phyloP scores from a whole-genome alignment of 2,329 filamentous ascomycete species.

The Calycina marina region DNA sequence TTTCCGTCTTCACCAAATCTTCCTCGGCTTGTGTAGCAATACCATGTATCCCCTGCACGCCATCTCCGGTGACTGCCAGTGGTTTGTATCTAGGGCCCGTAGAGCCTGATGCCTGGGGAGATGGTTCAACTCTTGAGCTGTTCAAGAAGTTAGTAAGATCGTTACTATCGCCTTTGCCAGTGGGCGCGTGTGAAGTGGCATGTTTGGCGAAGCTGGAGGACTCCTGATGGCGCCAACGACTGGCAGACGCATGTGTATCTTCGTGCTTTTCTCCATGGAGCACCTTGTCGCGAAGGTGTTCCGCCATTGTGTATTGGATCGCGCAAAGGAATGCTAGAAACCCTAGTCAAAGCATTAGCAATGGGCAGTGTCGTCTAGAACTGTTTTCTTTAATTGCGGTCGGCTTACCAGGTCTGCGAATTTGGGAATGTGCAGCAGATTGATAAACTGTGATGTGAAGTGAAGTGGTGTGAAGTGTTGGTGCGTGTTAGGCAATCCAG shows the following conservation, averaged over 20 bases:
- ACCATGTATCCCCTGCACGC: constrained; percentile 1
- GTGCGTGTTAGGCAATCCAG: too few relatives aligned
- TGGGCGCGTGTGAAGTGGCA: constrained; percentile 26
- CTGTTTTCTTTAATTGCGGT: too few relatives aligned
- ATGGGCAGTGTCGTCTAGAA: too few relatives aligned
- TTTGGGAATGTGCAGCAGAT: too few relatives aligned
- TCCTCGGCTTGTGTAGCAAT: constrained; percentile 3
- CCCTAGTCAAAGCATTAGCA: too few relatives aligned
- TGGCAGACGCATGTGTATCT: constrained; percentile 42
- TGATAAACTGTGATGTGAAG: too few relatives aligned
- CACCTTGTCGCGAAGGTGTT: constrained; percentile 14
- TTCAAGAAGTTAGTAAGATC: constrained; percentile 44
- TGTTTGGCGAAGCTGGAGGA: constrained; percentile 35
- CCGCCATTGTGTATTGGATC: constrained; percentile 2
- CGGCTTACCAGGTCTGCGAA: too few relatives aligned
- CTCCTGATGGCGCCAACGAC: constrained; percentile 49
- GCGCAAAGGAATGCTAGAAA: too few relatives aligned
- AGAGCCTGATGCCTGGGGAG: constrained; percentile 10
- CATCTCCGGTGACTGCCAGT: constrained; percentile 25
- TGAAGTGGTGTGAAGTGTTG: too few relatives aligned
- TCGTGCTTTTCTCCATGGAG: constrained; percentile 15
- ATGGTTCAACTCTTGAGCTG: constrained; percentile 30
- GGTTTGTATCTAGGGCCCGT: constrained; percentile 29
- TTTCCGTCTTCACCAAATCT: constrained; percentile 3
- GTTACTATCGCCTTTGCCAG: constrained; percentile 29